Evolutionary conservation across 1,284 basidiomycete genomes (phyloP), one percentile per base, ranked within the genome.

Genomic region (Ustilago hordei): DNA sequence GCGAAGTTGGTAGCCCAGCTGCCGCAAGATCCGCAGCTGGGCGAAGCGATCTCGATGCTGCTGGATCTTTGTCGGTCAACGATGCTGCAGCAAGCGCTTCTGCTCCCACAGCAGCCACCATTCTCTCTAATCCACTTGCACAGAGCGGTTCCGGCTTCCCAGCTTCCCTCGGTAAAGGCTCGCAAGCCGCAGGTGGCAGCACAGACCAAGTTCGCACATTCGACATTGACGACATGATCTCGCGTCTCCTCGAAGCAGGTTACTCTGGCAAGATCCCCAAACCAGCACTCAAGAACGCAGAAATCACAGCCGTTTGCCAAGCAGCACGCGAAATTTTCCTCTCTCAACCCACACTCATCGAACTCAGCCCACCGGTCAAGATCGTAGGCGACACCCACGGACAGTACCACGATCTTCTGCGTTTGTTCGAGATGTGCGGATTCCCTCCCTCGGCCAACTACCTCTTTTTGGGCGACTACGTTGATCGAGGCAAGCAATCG

Each of bases 321-420:
- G 94, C 96, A n/a, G 96, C 95, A 28, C 91, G 96, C 64, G 97
- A 99, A 80, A 93, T 99, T 60, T 96, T 99, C 86, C 91, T 99
- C 76, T 92, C 91, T 82, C 97, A 99, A 87, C 97, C 97, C 9
- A 98, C 97, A 1, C 91, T 99, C 71, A 93, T 99, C 85, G 97
- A 99, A 88, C 90, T 99, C 57, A 95, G 93, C 28, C 97, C 97
- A 8, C 96, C 97, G 11, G 97, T 99, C 82, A 99, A 99, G 90
- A 98, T 99, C 78, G 96, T 99, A 15, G 97, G 97, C 35, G 97
- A 99, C 87, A 95, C 98, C 4, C 97, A 99, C 86, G 97, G 97
- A 5, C 95, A 98, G 88, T 99, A 98, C 87, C 95, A 94, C 69
- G 97, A 99, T 89, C 91, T 99, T 83, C 96, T 99, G 81, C 92